A percentile compares a stretch with the other conserved stretches of the same genome.
phyloP scores from a whole-genome alignment of 495 filamentous ascomycete species.

The Acidiella bohemica region DNA sequence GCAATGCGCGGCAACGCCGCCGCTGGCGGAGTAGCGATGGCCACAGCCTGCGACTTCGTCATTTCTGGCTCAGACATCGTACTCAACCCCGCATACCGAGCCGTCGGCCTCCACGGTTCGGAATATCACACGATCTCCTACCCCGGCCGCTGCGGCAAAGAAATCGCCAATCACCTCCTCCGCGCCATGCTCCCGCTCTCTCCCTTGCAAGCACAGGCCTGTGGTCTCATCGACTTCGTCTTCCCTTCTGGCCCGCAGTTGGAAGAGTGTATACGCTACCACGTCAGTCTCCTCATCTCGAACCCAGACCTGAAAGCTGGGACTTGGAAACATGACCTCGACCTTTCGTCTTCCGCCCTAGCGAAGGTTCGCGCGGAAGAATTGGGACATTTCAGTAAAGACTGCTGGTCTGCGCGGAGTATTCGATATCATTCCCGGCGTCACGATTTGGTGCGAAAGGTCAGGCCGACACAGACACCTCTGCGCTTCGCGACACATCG shows the following conservation, averaged over 20 bases:
- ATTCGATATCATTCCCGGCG: constrained; percentile 10
- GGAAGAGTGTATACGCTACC: constrained; percentile 3
- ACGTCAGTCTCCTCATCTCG: constrained; percentile 4
- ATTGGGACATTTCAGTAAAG: constrained; percentile 13
- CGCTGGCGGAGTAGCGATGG: constrained; percentile 14
- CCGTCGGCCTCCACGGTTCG: constrained; percentile 8
- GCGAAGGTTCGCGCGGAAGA: constrained; percentile 2
- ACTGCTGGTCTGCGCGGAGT: constrained; percentile 12
- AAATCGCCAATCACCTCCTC: neutral
- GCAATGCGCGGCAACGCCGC: constrained; percentile 13
- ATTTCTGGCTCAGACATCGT: constrained; percentile 11
- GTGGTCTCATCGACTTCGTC: constrained; percentile 14
- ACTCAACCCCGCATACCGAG: constrained; percentile 14
- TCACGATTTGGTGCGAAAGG: constrained; percentile 14
- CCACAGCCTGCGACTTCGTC: constrained; percentile 10
- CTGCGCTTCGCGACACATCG: constrained; percentile 14
- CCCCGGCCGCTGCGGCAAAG: constrained; percentile 10
- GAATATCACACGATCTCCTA: constrained; percentile 14
- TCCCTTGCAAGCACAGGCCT: constrained; percentile 6
- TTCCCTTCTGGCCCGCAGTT: constrained; percentile 9
- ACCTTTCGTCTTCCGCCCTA: constrained; percentile 5
- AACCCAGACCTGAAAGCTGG: constrained; percentile 2
- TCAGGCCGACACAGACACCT: constrained; percentile 8
- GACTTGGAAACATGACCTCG: constrained; percentile 9
- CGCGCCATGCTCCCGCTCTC: constrained; percentile 12